Conservation (phyloP, 345 rosid species). For the Acer campestre region DNA sequence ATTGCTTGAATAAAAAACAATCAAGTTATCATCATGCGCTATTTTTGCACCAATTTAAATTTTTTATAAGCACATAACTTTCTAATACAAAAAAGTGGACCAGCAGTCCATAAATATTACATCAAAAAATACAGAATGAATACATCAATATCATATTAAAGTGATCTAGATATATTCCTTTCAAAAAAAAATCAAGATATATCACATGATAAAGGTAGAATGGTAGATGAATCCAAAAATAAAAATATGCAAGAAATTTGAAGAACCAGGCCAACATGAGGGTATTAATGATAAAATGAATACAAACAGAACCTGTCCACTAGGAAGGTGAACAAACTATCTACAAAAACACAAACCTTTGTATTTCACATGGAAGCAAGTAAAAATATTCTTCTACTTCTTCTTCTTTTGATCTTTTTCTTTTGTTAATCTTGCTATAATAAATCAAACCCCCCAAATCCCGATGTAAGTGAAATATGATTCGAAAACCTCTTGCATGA, state of each 20-base stretch:
- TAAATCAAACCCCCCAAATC: background rate
- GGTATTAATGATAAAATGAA: background rate
- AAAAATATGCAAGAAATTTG: background rate
- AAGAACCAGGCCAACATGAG: background rate
- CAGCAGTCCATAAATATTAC: background rate
- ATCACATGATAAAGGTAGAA: slow-evolving; percentile 1
- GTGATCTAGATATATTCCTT: background rate
- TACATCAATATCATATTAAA: no score
- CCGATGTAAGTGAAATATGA: background rate
- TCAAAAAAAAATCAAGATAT: background rate
- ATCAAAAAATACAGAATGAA: background rate
- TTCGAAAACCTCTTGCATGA: background rate
- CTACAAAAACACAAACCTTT: no score
- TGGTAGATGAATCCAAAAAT: background rate
- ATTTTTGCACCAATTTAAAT: slow-evolving; percentile 1
- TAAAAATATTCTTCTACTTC: background rate
- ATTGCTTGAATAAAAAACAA: background rate
- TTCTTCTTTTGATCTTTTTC: background rate
- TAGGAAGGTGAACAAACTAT: background rate
- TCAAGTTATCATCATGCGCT: background rate
- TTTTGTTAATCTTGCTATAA: background rate
- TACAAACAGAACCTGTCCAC: background rate
- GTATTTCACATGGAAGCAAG: background rate
- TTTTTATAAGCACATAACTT: background rate
- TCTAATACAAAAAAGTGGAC: background rate